Evolutionary conservation across 371 early-diverging fungal species (phyloP), one percentile per base, ranked within the genome.

Genomic region (Mortierella sp.): DNA sequence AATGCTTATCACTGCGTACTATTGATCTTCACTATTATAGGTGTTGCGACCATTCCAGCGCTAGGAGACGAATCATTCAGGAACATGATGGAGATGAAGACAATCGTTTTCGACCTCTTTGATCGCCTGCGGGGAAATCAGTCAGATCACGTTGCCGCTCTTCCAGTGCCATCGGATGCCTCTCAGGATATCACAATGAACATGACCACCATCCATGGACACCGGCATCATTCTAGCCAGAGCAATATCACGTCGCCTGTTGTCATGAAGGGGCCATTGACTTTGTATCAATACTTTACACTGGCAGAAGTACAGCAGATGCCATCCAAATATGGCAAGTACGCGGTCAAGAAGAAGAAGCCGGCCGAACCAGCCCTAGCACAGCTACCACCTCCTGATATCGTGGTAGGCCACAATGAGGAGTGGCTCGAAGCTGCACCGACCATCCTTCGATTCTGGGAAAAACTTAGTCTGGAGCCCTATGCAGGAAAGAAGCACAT

Each of bases 271-370:
- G 61, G 74, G 17, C 68, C 64, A 1, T 39, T 73, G 24, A 68
- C 67, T 0, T 45, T 70, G 1, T 57, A 43, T 4, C 73, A 66
- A 41, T 64, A 65, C 71, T 62, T 61, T 27, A 48, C 62, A 13
- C 45, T 67, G 19, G 57, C 54, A 67, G 88, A 88, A 61, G 78
- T 81, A 0, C 86, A 82, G 49, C 86, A 82, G 78, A 81, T 82
- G 29, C 86, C 86, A 17, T 80, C 83, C 21, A 88, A 88, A 60
- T 88, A 88, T 54, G 86, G 88, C 9, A 88, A 88, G 65, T 88
- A 85, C 54, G 86, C 85, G 69, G 86, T 88, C 16, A 86, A 86
- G 45, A 87, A 87, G 60, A 80, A 84, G 37, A 79, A 85, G 34
- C 85, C 87, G 0, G 83, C 83, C 0, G 87, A 88, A 44, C 86